Evolutionary conservation across 805 yeast species (phyloP).

Genomic region (Nakazawaea laoshanensis): DNA sequence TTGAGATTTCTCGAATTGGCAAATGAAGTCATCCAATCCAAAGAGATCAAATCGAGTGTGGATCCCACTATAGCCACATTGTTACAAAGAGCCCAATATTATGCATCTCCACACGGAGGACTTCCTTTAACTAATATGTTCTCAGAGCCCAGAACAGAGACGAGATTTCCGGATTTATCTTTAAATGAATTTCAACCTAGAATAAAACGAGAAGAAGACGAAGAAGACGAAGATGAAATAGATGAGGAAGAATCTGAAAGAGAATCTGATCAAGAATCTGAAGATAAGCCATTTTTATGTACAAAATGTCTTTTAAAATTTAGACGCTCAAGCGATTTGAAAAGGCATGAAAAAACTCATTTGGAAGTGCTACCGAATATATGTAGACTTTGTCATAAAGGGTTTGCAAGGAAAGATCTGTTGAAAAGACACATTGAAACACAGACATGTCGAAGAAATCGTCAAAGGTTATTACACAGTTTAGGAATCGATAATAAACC

Average conservation of each 20-base stretch:
- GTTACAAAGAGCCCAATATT: slow-evolving; percentile 50
- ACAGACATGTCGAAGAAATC: slow-evolving; percentile 64
- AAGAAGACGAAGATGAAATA: neutral
- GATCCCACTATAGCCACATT: slow-evolving; percentile 59
- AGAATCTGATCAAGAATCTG: neutral
- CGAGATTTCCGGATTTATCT: slow-evolving; percentile 32
- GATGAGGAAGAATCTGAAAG: too few relatives aligned
- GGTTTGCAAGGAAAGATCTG: slow-evolving; percentile 80
- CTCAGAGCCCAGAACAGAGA: slow-evolving; percentile 1
- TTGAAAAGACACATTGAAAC: slow-evolving; percentile 70
- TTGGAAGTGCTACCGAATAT: slow-evolving; percentile 64
- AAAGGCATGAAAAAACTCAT: slow-evolving; percentile 72
- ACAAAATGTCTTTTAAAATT: slow-evolving; percentile 53
- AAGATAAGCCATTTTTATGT: slow-evolving; percentile 43
- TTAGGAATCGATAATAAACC: slow-evolving; percentile 17
- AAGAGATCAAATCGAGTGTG: slow-evolving; percentile 36
- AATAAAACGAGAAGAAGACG: neutral
- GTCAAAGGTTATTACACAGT: slow-evolving; percentile 38
- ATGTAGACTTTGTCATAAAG: slow-evolving; percentile 70
- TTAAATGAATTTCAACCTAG: slow-evolving; percentile 25
- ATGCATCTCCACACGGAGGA: slow-evolving; percentile 51
- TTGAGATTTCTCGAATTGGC: slow-evolving; percentile 49
- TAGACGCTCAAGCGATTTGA: slow-evolving; percentile 59
- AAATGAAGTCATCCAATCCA: slow-evolving; percentile 50
- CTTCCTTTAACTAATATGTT: slow-evolving; percentile 18